Evolutionary conservation across 805 yeast species (phyloP).

Genomic region (Candida incommunis): DNA sequence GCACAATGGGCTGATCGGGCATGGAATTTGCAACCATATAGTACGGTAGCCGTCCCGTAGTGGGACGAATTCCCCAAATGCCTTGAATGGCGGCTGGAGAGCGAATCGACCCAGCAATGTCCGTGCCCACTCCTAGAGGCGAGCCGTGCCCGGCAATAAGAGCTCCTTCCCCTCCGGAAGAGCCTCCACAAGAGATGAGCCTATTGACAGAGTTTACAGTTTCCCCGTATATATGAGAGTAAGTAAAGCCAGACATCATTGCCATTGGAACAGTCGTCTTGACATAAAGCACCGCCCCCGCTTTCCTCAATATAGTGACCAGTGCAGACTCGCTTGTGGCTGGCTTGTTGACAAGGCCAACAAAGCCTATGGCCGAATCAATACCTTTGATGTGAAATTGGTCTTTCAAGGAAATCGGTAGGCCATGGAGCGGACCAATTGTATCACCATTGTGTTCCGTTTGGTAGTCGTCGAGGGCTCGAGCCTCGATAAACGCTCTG

Average conservation of each 20-base stretch:
- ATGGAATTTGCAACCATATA: neutral
- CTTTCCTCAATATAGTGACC: constrained; percentile 30
- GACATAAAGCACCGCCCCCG: constrained; percentile 48
- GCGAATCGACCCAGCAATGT: constrained; percentile 39
- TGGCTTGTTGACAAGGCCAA: constrained; percentile 22
- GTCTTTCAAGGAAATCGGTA: constrained; percentile 55
- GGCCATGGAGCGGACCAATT: constrained; percentile 54
- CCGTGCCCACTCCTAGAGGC: constrained; percentile 36
- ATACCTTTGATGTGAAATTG: constrained; percentile 42
- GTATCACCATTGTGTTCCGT: constrained; percentile 18
- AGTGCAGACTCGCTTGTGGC: constrained; percentile 34
- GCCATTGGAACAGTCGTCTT: constrained; percentile 42
- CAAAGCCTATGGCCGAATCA: constrained; percentile 31
- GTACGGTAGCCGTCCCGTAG: constrained; percentile 28
- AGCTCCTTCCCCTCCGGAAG: constrained; percentile 43
- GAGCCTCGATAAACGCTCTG: constrained; percentile 44
- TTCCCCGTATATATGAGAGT: constrained; percentile 30
- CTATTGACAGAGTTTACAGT: constrained; percentile 33
- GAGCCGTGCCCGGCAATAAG: constrained; percentile 31
- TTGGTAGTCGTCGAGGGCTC: constrained; percentile 35
- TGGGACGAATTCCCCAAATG: constrained; percentile 30
- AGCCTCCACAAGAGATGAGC: constrained; percentile 34
- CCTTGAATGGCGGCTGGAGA: constrained; percentile 32
- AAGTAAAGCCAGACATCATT: constrained; percentile 42
- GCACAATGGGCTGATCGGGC: constrained; percentile 18